Evolutionary conservation across 2,329 filamentous ascomycete genomes (phyloP).

Genomic region (Alternaria solani): DNA sequence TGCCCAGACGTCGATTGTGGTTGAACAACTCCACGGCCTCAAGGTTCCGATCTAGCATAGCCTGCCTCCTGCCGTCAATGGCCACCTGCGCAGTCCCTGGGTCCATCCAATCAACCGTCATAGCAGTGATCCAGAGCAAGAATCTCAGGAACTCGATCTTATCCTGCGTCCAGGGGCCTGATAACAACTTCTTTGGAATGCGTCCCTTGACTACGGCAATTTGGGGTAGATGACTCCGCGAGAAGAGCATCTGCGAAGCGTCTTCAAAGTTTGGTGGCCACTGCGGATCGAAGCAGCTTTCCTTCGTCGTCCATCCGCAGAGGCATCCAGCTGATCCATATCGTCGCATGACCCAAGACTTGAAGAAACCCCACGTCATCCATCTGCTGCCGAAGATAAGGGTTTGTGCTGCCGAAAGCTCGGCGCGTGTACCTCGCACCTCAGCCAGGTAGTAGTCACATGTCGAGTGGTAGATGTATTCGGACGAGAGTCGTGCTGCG

Average conservation of each 20-base stretch:
- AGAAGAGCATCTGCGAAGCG: constrained; percentile 40
- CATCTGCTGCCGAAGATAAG: constrained; percentile 39
- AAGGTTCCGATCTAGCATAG: constrained; percentile 37
- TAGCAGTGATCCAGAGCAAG: constrained; percentile 40
- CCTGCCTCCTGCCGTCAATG: constrained; percentile 31
- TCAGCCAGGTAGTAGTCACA: constrained; percentile 37
- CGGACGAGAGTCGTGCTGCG: constrained; percentile 39
- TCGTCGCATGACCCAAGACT: constrained; percentile 27
- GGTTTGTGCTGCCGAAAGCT: constrained; percentile 32
- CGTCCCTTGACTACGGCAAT: constrained; percentile 41
- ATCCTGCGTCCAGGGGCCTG: constrained; percentile 36
- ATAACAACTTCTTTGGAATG: constrained; percentile 40
- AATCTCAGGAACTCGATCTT: constrained; percentile 45
- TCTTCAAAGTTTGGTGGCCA: constrained; percentile 45
- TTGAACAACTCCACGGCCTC: constrained; percentile 48
- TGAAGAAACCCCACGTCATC: constrained; percentile 49
- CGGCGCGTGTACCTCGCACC: constrained; percentile 15
- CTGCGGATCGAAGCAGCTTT: constrained; percentile 40
- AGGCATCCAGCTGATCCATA: constrained; percentile 38
- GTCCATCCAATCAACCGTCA: constrained; percentile 45
- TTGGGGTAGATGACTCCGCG: constrained; percentile 35
- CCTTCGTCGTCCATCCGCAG: constrained; percentile 24
- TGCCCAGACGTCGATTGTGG: constrained; percentile 43
- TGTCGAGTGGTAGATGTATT: constrained; percentile 32
- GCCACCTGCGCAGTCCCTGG: constrained; percentile 15